Conservation (phyloP, 805 yeast genomes). For the Pichia exigua region DNA sequence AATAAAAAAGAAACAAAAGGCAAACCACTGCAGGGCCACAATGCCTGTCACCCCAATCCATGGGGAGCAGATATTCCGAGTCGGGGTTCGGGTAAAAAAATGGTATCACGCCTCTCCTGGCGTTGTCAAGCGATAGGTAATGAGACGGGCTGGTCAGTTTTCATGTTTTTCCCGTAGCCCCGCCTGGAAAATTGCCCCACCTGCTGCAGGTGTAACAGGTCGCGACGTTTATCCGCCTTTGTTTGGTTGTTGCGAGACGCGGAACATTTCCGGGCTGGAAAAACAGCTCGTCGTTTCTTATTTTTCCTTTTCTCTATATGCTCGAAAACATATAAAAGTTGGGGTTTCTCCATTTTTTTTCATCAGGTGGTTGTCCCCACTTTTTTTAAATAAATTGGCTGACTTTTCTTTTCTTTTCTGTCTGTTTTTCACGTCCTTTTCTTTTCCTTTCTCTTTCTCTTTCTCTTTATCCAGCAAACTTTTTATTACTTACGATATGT, state of each 20-base stretch:
- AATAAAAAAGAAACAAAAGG: too few species aligned
- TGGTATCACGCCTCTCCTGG: too few species aligned
- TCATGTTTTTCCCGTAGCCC: too few species aligned
- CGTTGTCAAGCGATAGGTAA: too few species aligned
- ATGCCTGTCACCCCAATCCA: too few species aligned
- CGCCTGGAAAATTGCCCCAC: background rate
- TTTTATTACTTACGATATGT: background rate
- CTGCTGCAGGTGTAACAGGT: background rate
- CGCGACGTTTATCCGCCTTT: background rate
- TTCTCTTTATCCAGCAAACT: background rate
- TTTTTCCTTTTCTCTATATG: background rate
- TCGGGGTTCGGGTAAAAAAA: too few species aligned
- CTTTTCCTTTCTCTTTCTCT: background rate
- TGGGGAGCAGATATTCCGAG: too few species aligned
- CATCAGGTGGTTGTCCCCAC: background rate
- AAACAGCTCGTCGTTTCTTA: background rate
- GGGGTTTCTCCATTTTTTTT: background rate
- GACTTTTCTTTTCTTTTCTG: background rate
- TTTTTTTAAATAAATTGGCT: background rate
- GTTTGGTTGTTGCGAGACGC: background rate
- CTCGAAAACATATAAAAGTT: background rate
- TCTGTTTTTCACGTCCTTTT: background rate
- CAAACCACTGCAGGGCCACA: too few species aligned
- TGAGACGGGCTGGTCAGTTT: too few species aligned
- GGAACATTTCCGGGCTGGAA: background rate